A percentile compares a stretch with the other conserved stretches of the same genome.
Conservation (phyloP, 768 basidiomycete genomes). For the Termitomyces sp. region DNA sequence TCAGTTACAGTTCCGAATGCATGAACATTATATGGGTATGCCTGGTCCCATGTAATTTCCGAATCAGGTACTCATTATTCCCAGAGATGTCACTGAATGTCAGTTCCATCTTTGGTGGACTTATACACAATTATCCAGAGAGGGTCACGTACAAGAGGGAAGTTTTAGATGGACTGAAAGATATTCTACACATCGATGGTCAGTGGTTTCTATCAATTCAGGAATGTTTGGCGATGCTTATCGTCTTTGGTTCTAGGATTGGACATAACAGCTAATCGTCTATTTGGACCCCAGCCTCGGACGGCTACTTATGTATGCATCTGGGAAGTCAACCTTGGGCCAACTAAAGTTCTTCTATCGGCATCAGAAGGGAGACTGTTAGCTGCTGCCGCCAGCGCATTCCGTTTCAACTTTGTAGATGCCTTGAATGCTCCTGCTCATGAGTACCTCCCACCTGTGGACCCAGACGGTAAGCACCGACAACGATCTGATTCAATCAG, state of each 20-base stretch:
- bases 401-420: constrained; percentile 71
- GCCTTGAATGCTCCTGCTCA: constrained; percentile 73
- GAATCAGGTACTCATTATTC: not conserved
- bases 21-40: constrained; percentile 83
- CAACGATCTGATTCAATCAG: not conserved
- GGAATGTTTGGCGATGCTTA: not conserved
- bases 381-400: constrained; percentile 45
- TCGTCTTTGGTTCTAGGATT: constrained; percentile 43
- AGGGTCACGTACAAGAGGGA: constrained; percentile 24
- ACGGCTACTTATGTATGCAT: constrained; percentile 86
- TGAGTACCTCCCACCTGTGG: constrained; percentile 52
- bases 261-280: constrained; percentile 73
- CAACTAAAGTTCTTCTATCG: constrained; percentile 49
- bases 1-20: constrained; percentile 70
- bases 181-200: constrained; percentile 50
- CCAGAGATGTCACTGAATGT: constrained; percentile 78
- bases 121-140: constrained; percentile 43
- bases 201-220: not conserved
- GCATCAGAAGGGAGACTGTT: constrained; percentile 49
- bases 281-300: constrained; percentile 86
- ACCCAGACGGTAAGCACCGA: constrained; percentile 67
- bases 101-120: constrained; percentile 48
- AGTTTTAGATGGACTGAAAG: constrained; percentile 14
- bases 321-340: constrained; percentile 82
- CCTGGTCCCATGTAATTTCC: not conserved